Base-by-base conservation (phyloP, 2,329 filamentous ascomycete species). In the Monosporascus ibericus region DNA sequence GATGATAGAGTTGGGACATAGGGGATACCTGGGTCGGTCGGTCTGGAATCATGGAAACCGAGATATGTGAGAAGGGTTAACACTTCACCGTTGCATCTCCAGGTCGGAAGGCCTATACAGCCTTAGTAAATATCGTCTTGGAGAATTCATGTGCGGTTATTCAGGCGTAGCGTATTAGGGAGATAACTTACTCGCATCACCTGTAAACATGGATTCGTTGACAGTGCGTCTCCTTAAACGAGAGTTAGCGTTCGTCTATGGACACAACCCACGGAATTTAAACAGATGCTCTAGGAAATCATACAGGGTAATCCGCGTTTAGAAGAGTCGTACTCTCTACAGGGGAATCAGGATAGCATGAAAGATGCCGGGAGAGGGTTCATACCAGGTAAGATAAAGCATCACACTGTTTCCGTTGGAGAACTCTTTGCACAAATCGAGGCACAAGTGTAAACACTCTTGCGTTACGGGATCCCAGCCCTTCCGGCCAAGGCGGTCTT, bases 41-140 rank as follows among this genome's bases (percentile, higher is more conserved):
- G 39, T 30, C 60, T 57, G 50, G 78, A 73, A 15, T 68, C 70
- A 58, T 81, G 78, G 6, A 72, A 75, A 49, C 77, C 75, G 17
- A 81, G 75, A 38, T 77, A 77, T 39, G 78, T 78, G 42, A 65
- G 20, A 9, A 66, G 54, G 1, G 63, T 51, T 37, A 66, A 40
- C 1, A 53, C 44, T 36, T 66, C 63, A n/a, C 61, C 61, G 20
- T 64, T 58, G 24, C 48, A 55, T 15, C 60, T 54, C 65, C 65
- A 68, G 5, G 63, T 59, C 9, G 56, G 50, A 22, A 65, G 55
- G 51, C 58, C 64, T 67, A 27, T n/a, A 25, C 18, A 2, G 8
- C 44, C n/a, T 60, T 48, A 56, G 52, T 37, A 40, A 50, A 5
- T 22, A n/a, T 18, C 48, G 46, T 22, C 38, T 52, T 42, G 55